A percentile compares a stretch with the other conserved stretches of the same genome.
Conservation (phyloP, 1,139 yeast genomes). For the Blastobotrys aristatus region DNA sequence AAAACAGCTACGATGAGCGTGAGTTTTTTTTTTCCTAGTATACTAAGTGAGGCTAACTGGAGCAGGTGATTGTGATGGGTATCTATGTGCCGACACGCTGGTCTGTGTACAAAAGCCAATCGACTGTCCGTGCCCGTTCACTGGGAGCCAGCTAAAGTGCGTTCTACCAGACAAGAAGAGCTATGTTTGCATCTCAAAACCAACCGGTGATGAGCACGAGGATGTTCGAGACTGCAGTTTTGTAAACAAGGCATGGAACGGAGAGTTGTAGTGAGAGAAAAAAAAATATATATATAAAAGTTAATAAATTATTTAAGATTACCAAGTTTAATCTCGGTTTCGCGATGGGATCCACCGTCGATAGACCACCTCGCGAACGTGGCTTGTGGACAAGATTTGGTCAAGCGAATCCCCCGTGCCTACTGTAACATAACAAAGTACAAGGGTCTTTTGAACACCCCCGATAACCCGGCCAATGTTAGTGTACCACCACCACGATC, state of each 20-base stretch:
- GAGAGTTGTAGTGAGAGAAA: conserved; percentile 31
- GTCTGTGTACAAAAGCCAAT: conserved; percentile 63
- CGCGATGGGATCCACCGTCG: conserved; percentile 81
- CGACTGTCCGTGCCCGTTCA: conserved; percentile 88
- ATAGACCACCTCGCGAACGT: conserved; percentile 59
- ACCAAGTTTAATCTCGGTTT: conserved; percentile 55
- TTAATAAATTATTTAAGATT: not conserved
- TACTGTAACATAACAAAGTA: conserved; percentile 59
- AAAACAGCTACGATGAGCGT: conserved; percentile 32
- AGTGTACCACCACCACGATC: conserved; percentile 57
- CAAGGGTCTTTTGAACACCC: conserved; percentile 75
- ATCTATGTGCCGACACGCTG: conserved; percentile 77
- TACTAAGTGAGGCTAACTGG: not conserved
- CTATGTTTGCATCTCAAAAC: conserved; percentile 75
- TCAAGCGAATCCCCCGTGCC: conserved; percentile 15
- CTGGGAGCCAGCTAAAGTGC: conserved; percentile 80
- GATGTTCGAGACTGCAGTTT: conserved; percentile 36
- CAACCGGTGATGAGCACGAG: conserved; percentile 40
- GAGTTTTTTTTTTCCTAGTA: conserved; percentile 15
- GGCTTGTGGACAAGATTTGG: conserved; percentile 7
- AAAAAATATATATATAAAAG: not conserved
- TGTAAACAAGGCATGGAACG: conserved; percentile 41
- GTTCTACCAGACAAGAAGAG: conserved; percentile 58
- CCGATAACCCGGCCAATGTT: conserved; percentile 76
- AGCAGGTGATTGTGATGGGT: conserved; percentile 48